Conservation (phyloP, 345 rosid species). For the Corchorus capsularis region DNA sequence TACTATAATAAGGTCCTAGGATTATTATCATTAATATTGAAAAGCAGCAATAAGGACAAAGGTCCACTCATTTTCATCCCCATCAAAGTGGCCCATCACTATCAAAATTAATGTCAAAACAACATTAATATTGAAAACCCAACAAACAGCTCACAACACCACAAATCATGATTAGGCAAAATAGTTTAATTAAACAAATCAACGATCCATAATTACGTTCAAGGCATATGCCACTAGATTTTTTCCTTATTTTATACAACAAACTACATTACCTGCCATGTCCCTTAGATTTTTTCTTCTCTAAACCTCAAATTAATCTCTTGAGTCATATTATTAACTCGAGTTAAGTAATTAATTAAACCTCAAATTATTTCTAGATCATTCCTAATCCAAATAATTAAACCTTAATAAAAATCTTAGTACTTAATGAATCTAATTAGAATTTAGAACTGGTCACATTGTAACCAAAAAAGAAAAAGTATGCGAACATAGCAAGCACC, state of each 20-base stretch:
- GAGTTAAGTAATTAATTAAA: background rate
- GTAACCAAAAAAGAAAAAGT: background rate
- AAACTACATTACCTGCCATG: background rate
- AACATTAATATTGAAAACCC: background rate
- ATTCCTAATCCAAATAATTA: background rate
- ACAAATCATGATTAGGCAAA: constrained; percentile 3
- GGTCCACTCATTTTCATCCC: background rate
- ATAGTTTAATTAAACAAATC: background rate
- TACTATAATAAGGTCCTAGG: background rate
- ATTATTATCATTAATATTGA: background rate
- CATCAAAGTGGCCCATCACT: constrained; percentile 8
- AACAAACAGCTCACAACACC: constrained; percentile 15
- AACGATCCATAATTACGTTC: background rate
- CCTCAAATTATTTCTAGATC: background rate
- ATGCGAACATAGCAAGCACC: background rate
- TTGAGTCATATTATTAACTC: background rate
- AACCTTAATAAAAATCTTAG: background rate
- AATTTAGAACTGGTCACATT: background rate
- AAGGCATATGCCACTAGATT: background rate
- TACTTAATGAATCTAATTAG: background rate
- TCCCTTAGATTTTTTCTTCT: background rate
- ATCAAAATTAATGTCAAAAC: constrained; percentile 3
- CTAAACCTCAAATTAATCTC: background rate
- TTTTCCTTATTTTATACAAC: background rate
- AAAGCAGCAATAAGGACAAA: background rate